Base-by-base conservation (phyloP, 1,284 basidiomycete species). In the Macrocystidia cucumis region DNA sequence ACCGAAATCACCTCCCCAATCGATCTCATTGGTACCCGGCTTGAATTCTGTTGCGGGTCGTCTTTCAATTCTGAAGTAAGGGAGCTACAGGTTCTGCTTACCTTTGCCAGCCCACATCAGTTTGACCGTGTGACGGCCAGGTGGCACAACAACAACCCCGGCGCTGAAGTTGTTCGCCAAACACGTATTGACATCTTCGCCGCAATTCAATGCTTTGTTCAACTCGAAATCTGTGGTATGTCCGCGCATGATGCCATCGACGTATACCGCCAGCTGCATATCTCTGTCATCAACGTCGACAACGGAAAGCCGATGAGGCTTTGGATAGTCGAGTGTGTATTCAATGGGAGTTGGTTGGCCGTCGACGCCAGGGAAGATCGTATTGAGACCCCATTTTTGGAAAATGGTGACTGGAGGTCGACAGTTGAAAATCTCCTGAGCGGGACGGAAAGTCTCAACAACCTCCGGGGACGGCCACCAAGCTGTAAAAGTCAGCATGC, bases 261-360 rank as follows among this genome's bases (percentile, higher is more conserved):
- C 35, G n/a, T 29, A 29, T 12, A 37, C 28, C n/a, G 8, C 27
- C 13, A 37, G 13, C 28, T 30, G 35, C 35, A 37, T 37, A 12
- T 37, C 35, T 4, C 26, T 11, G 8, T n/a, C 35, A 31, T 37
- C 35, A 16, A 37, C 31, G 28, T 37, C 35, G n/a, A 37, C 4
- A 16, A 37, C 11, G 17, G 29, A 4, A n/a, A 30, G 12, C 3
- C 17, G 29, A 30, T 30, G 29, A 11, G 29, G 29, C 17, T 30
- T 30, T 18, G 14, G 14, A 16, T 30, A 18, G 11, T 30, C 29
- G 11, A 30, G n/a, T 13, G 7, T 29, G 13, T 12, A 30, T 37
- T 37, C 28, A 21, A 37, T 37, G 6, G 35, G 35, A n/a, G 35
- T 20, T 4, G 35, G 28, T 20, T 30, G 35, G 3, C 35, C 29